Percentiles rank a stretch among this genome's conserved stretches.
Evolutionary conservation across 352 stramenopile genomes (phyloP).

Genomic region (Globisporangium carolinianum): DNA sequence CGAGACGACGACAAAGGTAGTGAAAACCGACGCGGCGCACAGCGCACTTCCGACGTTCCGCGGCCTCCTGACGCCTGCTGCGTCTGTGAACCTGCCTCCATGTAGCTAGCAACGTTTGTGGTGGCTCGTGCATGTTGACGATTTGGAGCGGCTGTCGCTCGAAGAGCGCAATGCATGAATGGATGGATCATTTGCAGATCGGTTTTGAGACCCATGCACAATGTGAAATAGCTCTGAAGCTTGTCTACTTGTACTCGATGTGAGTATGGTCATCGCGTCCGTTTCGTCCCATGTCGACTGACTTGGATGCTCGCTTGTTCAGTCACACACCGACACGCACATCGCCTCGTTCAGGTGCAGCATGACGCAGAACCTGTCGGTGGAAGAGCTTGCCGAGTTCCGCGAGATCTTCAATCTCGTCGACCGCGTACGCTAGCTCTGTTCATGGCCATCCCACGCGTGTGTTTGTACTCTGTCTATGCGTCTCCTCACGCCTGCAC

Average conservation of each 20-base stretch:
- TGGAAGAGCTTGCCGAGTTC: constrained; percentile 88
- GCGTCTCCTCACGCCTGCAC: background rate
- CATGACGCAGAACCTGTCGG: constrained; percentile 60
- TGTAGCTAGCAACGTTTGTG: constrained; percentile 1
- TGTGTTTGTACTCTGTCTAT: background rate
- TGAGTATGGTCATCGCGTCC: background rate
- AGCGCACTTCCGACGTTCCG: background rate
- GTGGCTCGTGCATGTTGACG: too few species aligned
- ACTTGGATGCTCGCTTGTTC: too few species aligned
- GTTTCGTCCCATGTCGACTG: too few species aligned
- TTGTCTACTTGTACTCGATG: too few species aligned
- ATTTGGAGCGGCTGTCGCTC: too few species aligned
- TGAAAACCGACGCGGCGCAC: too few species aligned
- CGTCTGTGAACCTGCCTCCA: constrained; percentile 4
- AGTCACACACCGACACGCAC: background rate
- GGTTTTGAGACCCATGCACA: too few species aligned
- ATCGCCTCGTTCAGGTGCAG: background rate
- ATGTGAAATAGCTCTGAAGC: too few species aligned
- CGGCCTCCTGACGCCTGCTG: constrained; percentile 1
- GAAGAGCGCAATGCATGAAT: background rate
- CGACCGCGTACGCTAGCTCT: constrained; percentile 46
- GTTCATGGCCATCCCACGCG: background rate
- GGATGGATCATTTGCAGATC: too few species aligned
- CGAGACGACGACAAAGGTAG: too few species aligned
- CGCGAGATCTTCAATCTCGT: constrained; percentile 94